phyloP scores from a whole-genome alignment of 495 filamentous ascomycete genomes.

The Podospora pseudoanserina region DNA sequence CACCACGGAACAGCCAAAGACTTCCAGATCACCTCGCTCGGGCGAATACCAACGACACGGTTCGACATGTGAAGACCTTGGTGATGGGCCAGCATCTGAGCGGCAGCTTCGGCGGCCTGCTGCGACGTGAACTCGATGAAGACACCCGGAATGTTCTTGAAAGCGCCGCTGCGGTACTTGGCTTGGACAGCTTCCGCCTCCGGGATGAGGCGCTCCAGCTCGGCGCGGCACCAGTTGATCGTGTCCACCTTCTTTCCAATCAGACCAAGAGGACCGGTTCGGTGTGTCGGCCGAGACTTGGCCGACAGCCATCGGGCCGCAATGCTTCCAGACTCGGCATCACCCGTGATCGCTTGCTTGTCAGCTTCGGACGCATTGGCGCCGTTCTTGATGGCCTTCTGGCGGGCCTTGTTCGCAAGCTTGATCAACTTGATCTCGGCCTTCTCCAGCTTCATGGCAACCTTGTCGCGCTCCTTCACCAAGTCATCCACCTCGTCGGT shows the following conservation, averaged over 20 bases:
- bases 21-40: conserved; percentile 83
- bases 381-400: conserved; percentile 72
- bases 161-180: conserved; percentile 67
- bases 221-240: conserved; percentile 84
- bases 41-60: conserved; percentile 80
- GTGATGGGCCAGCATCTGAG: conserved; percentile 83
- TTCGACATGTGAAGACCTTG: conserved; percentile 90
- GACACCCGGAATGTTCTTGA: conserved; percentile 63
- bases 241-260: conserved; percentile 93
- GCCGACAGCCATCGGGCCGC: conserved; percentile 75
- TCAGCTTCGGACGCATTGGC: conserved; percentile 43
- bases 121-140: conserved; percentile 88
- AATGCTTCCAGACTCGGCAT: conserved; percentile 67
- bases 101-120: conserved; percentile 79
- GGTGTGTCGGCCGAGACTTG: conserved; percentile 84
- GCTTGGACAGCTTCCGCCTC: conserved; percentile 73
- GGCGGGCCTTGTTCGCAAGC: conserved; percentile 70
- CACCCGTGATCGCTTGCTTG: conserved; percentile 45
- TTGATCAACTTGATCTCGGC: conserved; percentile 87
- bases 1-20: conserved; percentile 87
- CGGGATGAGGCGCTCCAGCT: conserved; percentile 78
- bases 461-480: conserved; percentile 79
- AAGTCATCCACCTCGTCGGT: conserved; percentile 77
- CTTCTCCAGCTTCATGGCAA: conserved; percentile 80
- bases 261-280: conserved; percentile 65